Conservation (phyloP, 345 rosid genomes). For the Erucastrum elatum region DNA sequence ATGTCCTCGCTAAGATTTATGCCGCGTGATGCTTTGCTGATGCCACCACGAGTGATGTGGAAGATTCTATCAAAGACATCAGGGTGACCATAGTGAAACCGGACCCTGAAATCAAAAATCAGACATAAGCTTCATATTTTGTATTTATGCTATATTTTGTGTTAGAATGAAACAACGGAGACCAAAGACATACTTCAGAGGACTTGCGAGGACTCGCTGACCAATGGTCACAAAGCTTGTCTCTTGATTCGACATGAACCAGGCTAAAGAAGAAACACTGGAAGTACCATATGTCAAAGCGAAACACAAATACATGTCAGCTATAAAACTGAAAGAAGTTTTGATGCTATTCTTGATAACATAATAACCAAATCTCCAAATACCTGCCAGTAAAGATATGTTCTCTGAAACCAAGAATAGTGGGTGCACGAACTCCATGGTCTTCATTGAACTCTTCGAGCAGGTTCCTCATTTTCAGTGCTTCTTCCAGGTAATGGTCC, state of each 20-base stretch:
- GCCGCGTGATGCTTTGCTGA: constrained; percentile 94
- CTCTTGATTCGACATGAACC: constrained; percentile 99
- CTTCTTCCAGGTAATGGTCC: constrained; percentile 99
- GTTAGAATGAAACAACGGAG: constrained; percentile 9
- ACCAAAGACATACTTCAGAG: constrained; percentile 66
- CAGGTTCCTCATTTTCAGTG: constrained; percentile 94
- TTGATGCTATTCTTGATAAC: neutral
- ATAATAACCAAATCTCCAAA: neutral
- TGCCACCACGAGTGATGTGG: constrained; percentile 96
- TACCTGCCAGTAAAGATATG: constrained; percentile 99
- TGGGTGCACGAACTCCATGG: constrained; percentile 91
- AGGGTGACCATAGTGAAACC: constrained; percentile 97
- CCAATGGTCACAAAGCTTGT: constrained; percentile 96
- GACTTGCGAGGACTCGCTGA: constrained; percentile 97
- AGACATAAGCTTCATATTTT: constrained; percentile 19
- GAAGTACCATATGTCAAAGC: constrained; percentile 23
- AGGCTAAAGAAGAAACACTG: constrained; percentile 97
- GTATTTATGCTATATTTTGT: neutral
- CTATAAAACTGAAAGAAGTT: neutral
- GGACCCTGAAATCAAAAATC: constrained; percentile 57
- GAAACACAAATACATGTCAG: constrained; percentile 23
- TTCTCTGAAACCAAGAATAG: constrained; percentile 94
- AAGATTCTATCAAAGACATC: constrained; percentile 94
- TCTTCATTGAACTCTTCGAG: constrained; percentile 94
- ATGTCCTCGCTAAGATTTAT: constrained; percentile 98